Conservation (phyloP, 2,329 filamentous ascomycete genomes). For the Dryadomyces quercivorus region DNA sequence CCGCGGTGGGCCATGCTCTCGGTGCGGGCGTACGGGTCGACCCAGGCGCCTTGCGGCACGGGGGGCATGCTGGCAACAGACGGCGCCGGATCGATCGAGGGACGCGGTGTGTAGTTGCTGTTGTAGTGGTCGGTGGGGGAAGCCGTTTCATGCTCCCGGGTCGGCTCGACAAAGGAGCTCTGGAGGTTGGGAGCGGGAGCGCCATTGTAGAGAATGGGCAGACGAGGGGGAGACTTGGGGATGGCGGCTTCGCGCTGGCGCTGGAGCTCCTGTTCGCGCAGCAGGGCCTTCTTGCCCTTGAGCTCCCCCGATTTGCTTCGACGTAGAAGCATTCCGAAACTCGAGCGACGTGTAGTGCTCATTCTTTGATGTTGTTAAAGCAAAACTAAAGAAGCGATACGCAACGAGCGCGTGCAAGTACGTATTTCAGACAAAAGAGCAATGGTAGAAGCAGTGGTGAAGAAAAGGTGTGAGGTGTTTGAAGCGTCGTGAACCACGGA, state of each 20-base stretch:
- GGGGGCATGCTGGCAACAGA: slow-evolving; percentile 36
- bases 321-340: slow-evolving; percentile 49
- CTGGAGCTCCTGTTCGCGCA: slow-evolving; percentile 36
- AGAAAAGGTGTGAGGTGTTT: too few relatives aligned
- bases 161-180: slow-evolving; percentile 38
- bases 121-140: slow-evolving; percentile 8
- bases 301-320: slow-evolving; percentile 57
- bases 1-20: slow-evolving; percentile 97
- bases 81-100: slow-evolving; percentile 41
- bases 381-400: neutral
- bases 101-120: slow-evolving; percentile 23
- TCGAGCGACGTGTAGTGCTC: slow-evolving; percentile 27
- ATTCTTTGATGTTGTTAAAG: slow-evolving; percentile 18
- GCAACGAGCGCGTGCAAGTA: neutral
- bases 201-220: slow-evolving; percentile 39
- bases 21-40: slow-evolving; percentile 69
- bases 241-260: slow-evolving; percentile 35
- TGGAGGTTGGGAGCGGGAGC: slow-evolving; percentile 31
- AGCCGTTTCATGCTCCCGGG: slow-evolving; percentile 21
- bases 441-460: too few relatives aligned
- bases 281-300: slow-evolving; percentile 47
- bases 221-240: slow-evolving; percentile 34
- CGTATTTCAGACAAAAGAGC: neutral
- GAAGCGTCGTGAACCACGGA: neutral
- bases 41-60: slow-evolving; percentile 46